phyloP scores from a whole-genome alignment of 176 grass and related monocot genomes.

The Hordeum vulgare region MorexV3_pseudomolecules_assembly NC_058522.1:542579633-542580132 shows the following conservation, averaged over 20 bases:
- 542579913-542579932: slow-evolving; percentile 39
- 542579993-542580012: neutral
- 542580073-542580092: too few relatives aligned
- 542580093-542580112: too few relatives aligned
- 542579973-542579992: slow-evolving; percentile 35
- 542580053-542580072: slow-evolving; percentile 6
- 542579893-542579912: neutral
- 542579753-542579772: too few relatives aligned
- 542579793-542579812: slow-evolving; percentile 12
- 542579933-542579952: slow-evolving; percentile 34
- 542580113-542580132: too few relatives aligned
- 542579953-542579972: slow-evolving; percentile 51
- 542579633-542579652: too few relatives aligned
- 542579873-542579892: neutral
- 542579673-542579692: slow-evolving; percentile 12
- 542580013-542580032: slow-evolving; percentile 27
- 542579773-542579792: neutral
- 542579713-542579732: neutral
- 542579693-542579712: neutral
- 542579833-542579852: too few relatives aligned
- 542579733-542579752: neutral
- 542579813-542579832: neutral
- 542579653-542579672: neutral
- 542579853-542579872: neutral
- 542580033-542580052: slow-evolving; percentile 23